Conservation (phyloP, 2,329 filamentous ascomycete genomes). For the Curvularia sp. region DNA sequence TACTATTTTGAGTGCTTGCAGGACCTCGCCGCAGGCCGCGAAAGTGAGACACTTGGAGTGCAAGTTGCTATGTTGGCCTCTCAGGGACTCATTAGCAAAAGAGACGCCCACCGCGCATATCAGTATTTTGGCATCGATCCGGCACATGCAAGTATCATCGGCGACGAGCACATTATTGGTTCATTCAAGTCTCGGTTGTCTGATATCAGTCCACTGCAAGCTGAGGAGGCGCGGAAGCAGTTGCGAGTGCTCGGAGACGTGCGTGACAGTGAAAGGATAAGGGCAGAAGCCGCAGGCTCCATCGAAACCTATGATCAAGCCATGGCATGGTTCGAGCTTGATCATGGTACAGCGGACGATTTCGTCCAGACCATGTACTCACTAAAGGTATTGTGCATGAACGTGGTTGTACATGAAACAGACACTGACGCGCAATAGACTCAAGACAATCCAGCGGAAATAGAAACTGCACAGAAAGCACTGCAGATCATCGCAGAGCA, state of each 20-base stretch:
- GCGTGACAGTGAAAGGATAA: slow-evolving; percentile 65
- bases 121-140: slow-evolving; percentile 63
- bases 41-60: slow-evolving; percentile 64
- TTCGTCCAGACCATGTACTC: slow-evolving; percentile 65
- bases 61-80: slow-evolving; percentile 66
- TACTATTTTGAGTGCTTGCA: slow-evolving; percentile 73
- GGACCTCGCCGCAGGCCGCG: slow-evolving; percentile 63
- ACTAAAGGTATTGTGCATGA: slow-evolving; percentile 57
- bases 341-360: slow-evolving; percentile 59
- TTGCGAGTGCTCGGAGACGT: slow-evolving; percentile 67
- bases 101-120: slow-evolving; percentile 66
- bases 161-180: slow-evolving; percentile 68
- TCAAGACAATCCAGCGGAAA: slow-evolving; percentile 59
- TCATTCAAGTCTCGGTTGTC: slow-evolving; percentile 66
- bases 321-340: slow-evolving; percentile 65
- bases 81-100: slow-evolving; percentile 63
- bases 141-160: slow-evolving; percentile 49
- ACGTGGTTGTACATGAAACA: not conserved
- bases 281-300: slow-evolving; percentile 64
- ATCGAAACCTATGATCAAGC: slow-evolving; percentile 71
- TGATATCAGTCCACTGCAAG: slow-evolving; percentile 61
- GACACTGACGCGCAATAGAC: slow-evolving; percentile 48
- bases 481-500: slow-evolving; percentile 65
- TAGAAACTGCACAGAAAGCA: slow-evolving; percentile 62
- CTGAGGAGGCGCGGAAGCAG: slow-evolving; percentile 63